phyloP scores from a whole-genome alignment of 208 protist species.

The Acanthamoeba castellanii region DNA sequence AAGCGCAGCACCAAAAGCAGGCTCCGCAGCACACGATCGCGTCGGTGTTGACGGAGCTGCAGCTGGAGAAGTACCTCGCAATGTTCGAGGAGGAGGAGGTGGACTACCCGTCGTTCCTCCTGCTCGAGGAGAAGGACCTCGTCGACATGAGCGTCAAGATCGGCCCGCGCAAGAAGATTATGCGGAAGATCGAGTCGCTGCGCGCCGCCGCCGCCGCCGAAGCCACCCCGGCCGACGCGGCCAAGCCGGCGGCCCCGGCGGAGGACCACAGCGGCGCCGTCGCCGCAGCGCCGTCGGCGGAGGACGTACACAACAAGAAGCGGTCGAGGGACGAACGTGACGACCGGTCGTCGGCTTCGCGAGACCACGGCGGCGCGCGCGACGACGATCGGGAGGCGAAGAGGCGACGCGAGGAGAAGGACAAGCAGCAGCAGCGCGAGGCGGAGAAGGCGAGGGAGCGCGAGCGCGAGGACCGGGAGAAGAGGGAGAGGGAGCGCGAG shows the following conservation, averaged over 20 bases:
- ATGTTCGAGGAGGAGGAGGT: slow-evolving; percentile 33
- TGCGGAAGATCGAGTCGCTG: not conserved
- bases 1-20: not conserved
- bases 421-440: not conserved
- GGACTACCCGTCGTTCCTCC: slow-evolving; percentile 28
- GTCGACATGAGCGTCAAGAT: slow-evolving; percentile 22
- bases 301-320: no score
- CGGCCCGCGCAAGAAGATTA: slow-evolving; percentile 52
- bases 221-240: not conserved
- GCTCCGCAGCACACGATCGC: not conserved
- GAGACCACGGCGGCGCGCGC: no score
- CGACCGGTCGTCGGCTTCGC: not conserved
- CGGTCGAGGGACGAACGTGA: no score
- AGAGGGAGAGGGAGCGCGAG: not conserved
- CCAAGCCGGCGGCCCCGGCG: not conserved
- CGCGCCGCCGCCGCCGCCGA: not conserved
- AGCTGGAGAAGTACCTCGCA: slow-evolving; percentile 32
- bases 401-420: not conserved
- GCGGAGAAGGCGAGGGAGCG: not conserved
- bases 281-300: no score
- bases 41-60: not conserved
- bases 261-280: not conserved
- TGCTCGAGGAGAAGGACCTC: slow-evolving; percentile 38
- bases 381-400: not conserved
- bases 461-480: not conserved